These are phyloP conservation scores for Quercus variabilis DNA, from an alignment of 306 rosid species.

Conservation along the genomic window DNA sequence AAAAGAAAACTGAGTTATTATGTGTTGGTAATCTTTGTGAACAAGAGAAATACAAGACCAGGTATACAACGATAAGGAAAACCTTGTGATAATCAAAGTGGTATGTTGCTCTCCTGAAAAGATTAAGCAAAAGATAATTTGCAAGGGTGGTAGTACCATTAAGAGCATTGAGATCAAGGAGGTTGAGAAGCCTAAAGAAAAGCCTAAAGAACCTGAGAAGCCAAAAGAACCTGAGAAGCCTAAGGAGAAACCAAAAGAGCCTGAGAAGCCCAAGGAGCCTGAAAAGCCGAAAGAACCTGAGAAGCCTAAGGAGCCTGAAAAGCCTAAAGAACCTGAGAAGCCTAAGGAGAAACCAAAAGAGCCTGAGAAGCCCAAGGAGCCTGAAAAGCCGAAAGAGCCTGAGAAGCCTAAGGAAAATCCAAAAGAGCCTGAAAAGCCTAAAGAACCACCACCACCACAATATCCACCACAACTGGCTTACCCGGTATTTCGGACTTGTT, in stretches of 20 bases:
- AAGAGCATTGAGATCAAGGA: constrained; percentile 67
- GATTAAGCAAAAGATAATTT: constrained; percentile 53
- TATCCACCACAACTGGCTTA: not conserved
- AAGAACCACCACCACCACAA: not conserved
- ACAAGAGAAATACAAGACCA: constrained; percentile 85
- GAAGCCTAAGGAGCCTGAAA: not conserved
- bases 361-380: not conserved
- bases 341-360: not conserved
- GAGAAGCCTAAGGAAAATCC: not conserved
- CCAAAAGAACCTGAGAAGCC: not conserved
- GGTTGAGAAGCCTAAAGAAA: constrained; percentile 27
- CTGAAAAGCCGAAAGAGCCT: not conserved
- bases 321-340: not conserved
- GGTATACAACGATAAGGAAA: constrained; percentile 50
- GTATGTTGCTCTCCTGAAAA: constrained; percentile 76
- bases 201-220: not conserved
- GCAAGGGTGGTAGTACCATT: constrained; percentile 53
- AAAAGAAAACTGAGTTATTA: constrained; percentile 26
- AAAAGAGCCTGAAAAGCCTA: not conserved
- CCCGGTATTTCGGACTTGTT: constrained; percentile 11
- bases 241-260: not conserved
- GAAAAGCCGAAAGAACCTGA: not conserved
- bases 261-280: not conserved
- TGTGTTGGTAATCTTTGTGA: constrained; percentile 33
- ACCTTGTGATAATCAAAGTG: constrained; percentile 56